A percentile compares a stretch with the other conserved stretches of the same genome.
Evolutionary conservation across 129 eudicot genomes (phyloP).

Genomic region (Mikania micrantha): DNA sequence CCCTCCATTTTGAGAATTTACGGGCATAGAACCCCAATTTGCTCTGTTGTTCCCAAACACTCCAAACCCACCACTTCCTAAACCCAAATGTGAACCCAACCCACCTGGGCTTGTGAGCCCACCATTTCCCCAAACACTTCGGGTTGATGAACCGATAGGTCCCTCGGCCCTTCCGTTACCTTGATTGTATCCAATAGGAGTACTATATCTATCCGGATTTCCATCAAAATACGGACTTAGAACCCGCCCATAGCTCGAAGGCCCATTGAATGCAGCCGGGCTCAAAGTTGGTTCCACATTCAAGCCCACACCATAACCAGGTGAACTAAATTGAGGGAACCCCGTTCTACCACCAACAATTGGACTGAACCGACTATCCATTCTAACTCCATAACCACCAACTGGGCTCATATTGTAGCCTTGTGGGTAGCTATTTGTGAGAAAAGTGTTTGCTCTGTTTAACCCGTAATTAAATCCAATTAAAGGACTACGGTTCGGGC

Average conservation of each 20-base stretch:
- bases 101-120: conserved; percentile 37
- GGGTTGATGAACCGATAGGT: conserved; percentile 38
- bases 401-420: conserved; percentile 59
- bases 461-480: conserved; percentile 54
- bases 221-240: conserved; percentile 49
- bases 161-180: conserved; percentile 44
- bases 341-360: conserved; percentile 45
- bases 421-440: conserved; percentile 45
- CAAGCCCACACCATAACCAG: conserved; percentile 57
- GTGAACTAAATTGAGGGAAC: conserved; percentile 59
- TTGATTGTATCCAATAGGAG: conserved; percentile 61
- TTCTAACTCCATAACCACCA: conserved; percentile 65
- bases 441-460: conserved; percentile 45
- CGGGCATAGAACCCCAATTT: conserved; percentile 50
- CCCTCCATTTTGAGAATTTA: conserved; percentile 43
- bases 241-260: conserved; percentile 56
- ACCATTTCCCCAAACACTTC: conserved; percentile 64
- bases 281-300: conserved; percentile 52
- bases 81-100: conserved; percentile 48
- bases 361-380: conserved; percentile 66
- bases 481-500: conserved; percentile 59
- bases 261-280: conserved; percentile 47
- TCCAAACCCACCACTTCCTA: conserved; percentile 59
- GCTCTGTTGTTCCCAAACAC: conserved; percentile 58
- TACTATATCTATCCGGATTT: conserved; percentile 48